These are phyloP conservation scores for Auriscalpium microsporum DNA, from an alignment of 768 basidiomycete species.

Conservation along the genomic window DNA sequence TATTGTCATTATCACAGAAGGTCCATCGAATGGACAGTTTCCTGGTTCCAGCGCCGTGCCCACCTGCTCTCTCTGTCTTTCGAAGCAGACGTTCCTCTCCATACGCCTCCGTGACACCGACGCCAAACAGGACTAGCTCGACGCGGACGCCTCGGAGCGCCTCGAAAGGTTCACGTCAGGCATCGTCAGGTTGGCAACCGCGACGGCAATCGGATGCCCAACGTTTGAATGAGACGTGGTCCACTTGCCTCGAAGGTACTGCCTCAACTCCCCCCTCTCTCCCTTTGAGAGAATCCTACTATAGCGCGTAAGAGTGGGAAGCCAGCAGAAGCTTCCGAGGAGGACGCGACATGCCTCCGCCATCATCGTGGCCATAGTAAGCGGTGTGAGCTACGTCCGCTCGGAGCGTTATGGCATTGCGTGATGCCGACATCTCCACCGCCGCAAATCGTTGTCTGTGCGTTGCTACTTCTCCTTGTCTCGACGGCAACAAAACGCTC, in stretches of 20 bases:
- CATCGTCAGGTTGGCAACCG: neutral
- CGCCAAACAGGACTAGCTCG: neutral
- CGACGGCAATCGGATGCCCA: neutral
- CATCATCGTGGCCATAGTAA: neutral
- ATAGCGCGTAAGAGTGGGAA: neutral
- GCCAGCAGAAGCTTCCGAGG: constrained; percentile 1
- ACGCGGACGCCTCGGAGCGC: neutral
- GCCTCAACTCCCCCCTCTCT: neutral
- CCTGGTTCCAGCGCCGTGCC: neutral
- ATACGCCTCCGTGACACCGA: neutral
- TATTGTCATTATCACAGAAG: neutral
- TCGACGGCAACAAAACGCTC: too few species aligned
- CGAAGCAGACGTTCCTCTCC: neutral
- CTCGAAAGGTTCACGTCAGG: neutral
- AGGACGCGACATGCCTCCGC: constrained; percentile 1
- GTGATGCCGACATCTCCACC: neutral
- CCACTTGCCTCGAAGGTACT: neutral
- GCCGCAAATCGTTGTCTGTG: too few species aligned
- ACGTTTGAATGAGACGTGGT: neutral
- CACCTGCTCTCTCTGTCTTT: neutral
- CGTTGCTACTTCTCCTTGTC: too few species aligned
- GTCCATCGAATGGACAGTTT: neutral
- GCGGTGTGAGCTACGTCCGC: too few species aligned
- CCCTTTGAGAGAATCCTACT: neutral
- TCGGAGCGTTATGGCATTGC: too few species aligned